These are phyloP conservation scores for Tetrahymena thermophila DNA, from an alignment of 73 alveolate genomes.

Conservation along the genomic window DNA sequence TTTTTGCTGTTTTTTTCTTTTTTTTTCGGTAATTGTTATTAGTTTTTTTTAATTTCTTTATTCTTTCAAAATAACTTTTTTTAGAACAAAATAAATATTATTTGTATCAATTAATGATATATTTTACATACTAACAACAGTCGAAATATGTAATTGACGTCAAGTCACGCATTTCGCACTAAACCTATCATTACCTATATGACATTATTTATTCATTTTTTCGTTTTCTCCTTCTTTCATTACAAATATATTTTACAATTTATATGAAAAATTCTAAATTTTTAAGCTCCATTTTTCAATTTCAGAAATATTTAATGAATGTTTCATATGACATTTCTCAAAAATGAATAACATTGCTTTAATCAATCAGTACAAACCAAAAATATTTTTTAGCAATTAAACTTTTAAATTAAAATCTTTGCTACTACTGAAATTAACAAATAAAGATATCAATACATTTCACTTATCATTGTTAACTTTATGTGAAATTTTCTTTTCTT, in stretches of 20 bases:
- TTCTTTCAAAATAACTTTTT: neutral
- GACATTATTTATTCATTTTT: neutral
- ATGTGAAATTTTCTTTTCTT: neutral
- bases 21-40: neutral
- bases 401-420: neutral
- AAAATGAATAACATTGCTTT: neutral
- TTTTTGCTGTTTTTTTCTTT: neutral
- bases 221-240: neutral
- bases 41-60: neutral
- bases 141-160: neutral
- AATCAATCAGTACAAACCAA: neutral
- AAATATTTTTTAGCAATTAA: too few species aligned
- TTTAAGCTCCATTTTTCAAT: neutral
- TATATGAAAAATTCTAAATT: neutral
- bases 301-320: neutral
- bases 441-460: too few species aligned
- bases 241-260: neutral
- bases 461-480: neutral
- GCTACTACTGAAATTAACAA: too few species aligned
- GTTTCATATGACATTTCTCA: neutral
- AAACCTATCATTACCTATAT: neutral
- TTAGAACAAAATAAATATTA: neutral
- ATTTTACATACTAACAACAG: neutral
- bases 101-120: neutral
- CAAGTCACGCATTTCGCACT: constrained; percentile 2